Evolutionary conservation across 1,284 basidiomycete species (phyloP), one percentile per base, ranked within the genome.

Genomic region (Moesziomyces sp.): DNA sequence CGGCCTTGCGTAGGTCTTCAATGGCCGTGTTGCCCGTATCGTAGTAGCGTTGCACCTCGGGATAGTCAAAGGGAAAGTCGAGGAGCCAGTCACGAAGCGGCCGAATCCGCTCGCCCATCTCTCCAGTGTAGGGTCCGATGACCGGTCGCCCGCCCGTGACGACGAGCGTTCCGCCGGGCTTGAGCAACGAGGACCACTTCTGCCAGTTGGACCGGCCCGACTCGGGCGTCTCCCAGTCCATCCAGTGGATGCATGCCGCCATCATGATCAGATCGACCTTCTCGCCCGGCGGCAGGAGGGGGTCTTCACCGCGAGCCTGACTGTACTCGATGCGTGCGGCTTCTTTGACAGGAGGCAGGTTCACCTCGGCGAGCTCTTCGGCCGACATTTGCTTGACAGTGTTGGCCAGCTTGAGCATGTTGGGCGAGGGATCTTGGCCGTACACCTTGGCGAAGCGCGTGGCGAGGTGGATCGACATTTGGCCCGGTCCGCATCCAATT

Each of bases 221-320:
- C 16, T 65, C 55, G 16, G 44, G 52, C 16, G 48, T 66, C 45
- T 53, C 38, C 71, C 65, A 69, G 49, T 74, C 71, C 71, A 74
- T 61, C 66, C 71, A 74, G 38, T 74, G 71, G 30, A 70, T 65
- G 50, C 71, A 69, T 0, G 71, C 58, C 10, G 66, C 71, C 61
- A 74, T 65, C 52, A 68, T 70, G 66, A 74, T 70, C 46, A 70
- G 30, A 34, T 74, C 66, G 49, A 70, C 61, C 38, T 69, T 65
- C 35, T 69, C 62, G 5, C 66, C 71, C 8, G 52, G 38, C n/a
- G 70, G 66, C 19, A 74, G 47, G 11, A 61, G 23, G 2, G 71
- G 65, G 24, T 58, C 61, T 56, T 74, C 71, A 10, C 71, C 71
- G 10, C 46, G 28, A 1, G 61, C 71, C 44, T 58, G 28, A 5